phyloP scores from a whole-genome alignment of 169 alveolate species.

The Cyclospora cayetanensis region DNA sequence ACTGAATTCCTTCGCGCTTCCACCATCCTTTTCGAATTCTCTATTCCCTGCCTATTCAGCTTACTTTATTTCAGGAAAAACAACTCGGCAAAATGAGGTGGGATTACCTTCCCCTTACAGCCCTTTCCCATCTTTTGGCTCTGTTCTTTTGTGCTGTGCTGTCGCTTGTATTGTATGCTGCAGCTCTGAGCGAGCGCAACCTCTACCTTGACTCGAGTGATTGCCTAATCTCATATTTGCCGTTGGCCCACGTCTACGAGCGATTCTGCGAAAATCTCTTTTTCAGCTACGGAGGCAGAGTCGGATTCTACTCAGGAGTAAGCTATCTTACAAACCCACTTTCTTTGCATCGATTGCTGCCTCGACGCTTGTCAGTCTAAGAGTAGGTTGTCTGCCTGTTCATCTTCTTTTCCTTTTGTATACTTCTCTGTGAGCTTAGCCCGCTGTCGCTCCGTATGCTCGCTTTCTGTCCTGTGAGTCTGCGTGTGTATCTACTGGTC shows the following conservation, averaged over 20 bases:
- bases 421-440: background rate
- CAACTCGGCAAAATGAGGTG: no score
- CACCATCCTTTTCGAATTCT: background rate
- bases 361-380: background rate
- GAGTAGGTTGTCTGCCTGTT: background rate
- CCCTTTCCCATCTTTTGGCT: background rate
- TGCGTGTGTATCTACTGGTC: background rate
- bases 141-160: background rate
- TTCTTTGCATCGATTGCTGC: background rate
- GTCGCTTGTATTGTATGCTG: background rate
- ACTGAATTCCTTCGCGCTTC: background rate
- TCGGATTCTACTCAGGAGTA: conserved; percentile 72
- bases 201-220: conserved; percentile 77
- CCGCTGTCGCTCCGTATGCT: background rate
- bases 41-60: background rate
- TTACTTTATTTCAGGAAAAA: background rate
- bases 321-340: background rate
- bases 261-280: conserved; percentile 83
- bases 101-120: no score
- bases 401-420: background rate
- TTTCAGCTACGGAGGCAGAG: conserved; percentile 72
- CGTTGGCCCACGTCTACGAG: conserved; percentile 96
- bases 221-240: conserved; percentile 92
- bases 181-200: conserved; percentile 50
- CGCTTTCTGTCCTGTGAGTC: background rate